phyloP scores from a whole-genome alignment of 495 filamentous ascomycete genomes.

The Hypoxylon lienhwacheense region DNA sequence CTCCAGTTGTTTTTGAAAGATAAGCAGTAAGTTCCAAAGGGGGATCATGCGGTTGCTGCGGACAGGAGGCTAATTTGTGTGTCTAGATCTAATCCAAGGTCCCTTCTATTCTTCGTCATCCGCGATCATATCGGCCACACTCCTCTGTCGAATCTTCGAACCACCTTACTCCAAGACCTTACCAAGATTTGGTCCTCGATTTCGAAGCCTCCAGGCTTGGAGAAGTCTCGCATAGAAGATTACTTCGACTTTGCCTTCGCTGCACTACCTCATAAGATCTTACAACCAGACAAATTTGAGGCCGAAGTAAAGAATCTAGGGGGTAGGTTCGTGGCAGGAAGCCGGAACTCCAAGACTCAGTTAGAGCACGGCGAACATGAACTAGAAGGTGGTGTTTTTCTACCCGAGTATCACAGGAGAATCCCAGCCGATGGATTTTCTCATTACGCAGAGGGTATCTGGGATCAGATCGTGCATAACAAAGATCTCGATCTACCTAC shows the following conservation, averaged over 20 bases:
- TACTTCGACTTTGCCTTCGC: conserved; percentile 99
- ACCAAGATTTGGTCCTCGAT: conserved; percentile 88
- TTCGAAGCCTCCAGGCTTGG: conserved; percentile 85
- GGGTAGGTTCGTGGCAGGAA: conserved; percentile 77
- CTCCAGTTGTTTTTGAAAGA: conserved; percentile 95
- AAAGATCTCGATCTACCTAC: conserved; percentile 97
- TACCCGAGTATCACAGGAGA: conserved; percentile 91
- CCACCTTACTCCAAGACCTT: conserved; percentile 87
- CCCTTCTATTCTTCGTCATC: conserved; percentile 97
- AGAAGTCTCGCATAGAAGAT: conserved; percentile 86
- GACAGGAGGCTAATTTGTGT: conserved; percentile 7
- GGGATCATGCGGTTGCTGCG: neutral
- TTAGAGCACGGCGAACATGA: conserved; percentile 64
- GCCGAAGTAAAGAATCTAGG: conserved; percentile 77
- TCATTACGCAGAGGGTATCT: conserved; percentile 87
- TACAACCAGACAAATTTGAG: conserved; percentile 91
- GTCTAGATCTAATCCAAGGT: conserved; percentile 78
- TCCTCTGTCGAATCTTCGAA: conserved; percentile 81
- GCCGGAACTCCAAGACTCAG: conserved; percentile 61
- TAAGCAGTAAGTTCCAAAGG: conserved; percentile 64
- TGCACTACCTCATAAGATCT: conserved; percentile 91
- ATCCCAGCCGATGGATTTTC: conserved; percentile 96
- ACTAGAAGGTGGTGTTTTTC: conserved; percentile 73
- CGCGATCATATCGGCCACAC: conserved; percentile 93
- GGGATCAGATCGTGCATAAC: conserved; percentile 98